Evolutionary conservation across 2,329 filamentous ascomycete species (phyloP).

Genomic region (Fusarium siculi): DNA sequence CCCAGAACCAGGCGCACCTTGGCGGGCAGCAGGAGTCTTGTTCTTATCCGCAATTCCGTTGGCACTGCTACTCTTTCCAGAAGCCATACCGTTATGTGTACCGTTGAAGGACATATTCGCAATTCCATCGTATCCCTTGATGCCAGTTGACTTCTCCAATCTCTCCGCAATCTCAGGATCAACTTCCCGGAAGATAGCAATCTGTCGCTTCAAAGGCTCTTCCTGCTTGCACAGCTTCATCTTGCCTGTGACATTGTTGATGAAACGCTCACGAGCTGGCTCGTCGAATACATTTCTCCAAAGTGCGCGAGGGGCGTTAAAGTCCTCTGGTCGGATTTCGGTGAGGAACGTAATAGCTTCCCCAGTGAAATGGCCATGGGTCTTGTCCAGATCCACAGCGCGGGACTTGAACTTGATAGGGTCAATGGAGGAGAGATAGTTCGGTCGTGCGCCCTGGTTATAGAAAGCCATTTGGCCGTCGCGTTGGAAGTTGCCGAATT

Average conservation of each 20-base stretch:
- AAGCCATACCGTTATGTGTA: slow-evolving; percentile 9
- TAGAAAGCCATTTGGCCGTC: slow-evolving; percentile 33
- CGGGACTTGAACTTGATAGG: slow-evolving; percentile 26
- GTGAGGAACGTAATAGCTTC: slow-evolving; percentile 33
- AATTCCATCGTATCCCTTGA: slow-evolving; percentile 32
- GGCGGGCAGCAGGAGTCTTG: not conserved
- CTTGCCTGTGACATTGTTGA: slow-evolving; percentile 69
- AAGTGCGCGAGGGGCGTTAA: slow-evolving; percentile 11
- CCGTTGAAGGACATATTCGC: slow-evolving; percentile 8
- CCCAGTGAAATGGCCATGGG: slow-evolving; percentile 23
- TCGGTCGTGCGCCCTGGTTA: slow-evolving; percentile 29
- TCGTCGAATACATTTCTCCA: slow-evolving; percentile 23
- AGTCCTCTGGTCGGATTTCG: slow-evolving; percentile 27
- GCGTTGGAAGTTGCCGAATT: slow-evolving; percentile 26
- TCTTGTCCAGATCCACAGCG: slow-evolving; percentile 21
- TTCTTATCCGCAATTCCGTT: slow-evolving; percentile 18
- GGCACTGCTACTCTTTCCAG: slow-evolving; percentile 5
- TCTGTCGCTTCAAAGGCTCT: slow-evolving; percentile 72
- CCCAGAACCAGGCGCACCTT: not conserved
- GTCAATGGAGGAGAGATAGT: slow-evolving; percentile 26
- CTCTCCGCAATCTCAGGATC: slow-evolving; percentile 66
- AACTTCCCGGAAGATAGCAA: slow-evolving; percentile 73
- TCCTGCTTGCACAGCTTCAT: slow-evolving; percentile 67
- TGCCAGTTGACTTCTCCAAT: slow-evolving; percentile 70
- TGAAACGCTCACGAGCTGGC: slow-evolving; percentile 55